Base-by-base conservation (phyloP, 2,329 filamentous ascomycete species). In the Microdochium trichocladiopsis region DNA sequence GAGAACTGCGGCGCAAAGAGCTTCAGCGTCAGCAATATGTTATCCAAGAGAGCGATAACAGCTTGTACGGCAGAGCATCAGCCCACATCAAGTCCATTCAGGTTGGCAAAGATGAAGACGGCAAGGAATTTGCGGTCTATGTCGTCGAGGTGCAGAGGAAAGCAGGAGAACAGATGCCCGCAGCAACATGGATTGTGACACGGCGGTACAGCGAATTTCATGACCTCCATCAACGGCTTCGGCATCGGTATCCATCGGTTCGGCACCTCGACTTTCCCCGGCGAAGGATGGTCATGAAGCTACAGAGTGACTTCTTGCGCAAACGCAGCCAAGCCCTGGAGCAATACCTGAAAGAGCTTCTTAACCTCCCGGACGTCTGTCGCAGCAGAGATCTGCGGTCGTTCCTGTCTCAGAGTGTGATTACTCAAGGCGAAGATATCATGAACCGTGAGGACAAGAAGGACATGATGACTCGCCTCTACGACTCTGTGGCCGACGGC, bases 11-110 rank as follows among this genome's bases (percentile, higher is more conserved):
- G 52, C 84, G 92, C 31, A 99, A 97, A 66, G 93, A 97, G 69
- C 80, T 99, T 63, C 94, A 99, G 66, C 82, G 92, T 50, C 94
- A 96, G 68, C 95, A 99, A 66, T 99, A 99, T 61, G 90, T 95
- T 47, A 84, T 97, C 8, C 94, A 99, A 69, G 94, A 99, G 69
- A 96, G 91, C 64, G 95, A 99, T 66, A 99, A 96, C 68, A 96
- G 91, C 67, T 76, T 99, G 23, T 97, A 95, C 63, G 94, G 94
- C 2, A 88, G 93, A 18, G 93, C 94, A 2, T 90, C 84, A 0
- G 84, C 97, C 61, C 87, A 82, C 60, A 96, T 99, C 65, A 94
- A 94, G 63, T 90, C 89, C 0, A 92, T 96, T 51, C 90, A 96
- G 71, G 90, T 96, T 14, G 93, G 91, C 5, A 87, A 85, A 56